Evolutionary conservation across 2,329 filamentous ascomycete species (phyloP).

Genomic region (Calonectria multiphialidica): DNA sequence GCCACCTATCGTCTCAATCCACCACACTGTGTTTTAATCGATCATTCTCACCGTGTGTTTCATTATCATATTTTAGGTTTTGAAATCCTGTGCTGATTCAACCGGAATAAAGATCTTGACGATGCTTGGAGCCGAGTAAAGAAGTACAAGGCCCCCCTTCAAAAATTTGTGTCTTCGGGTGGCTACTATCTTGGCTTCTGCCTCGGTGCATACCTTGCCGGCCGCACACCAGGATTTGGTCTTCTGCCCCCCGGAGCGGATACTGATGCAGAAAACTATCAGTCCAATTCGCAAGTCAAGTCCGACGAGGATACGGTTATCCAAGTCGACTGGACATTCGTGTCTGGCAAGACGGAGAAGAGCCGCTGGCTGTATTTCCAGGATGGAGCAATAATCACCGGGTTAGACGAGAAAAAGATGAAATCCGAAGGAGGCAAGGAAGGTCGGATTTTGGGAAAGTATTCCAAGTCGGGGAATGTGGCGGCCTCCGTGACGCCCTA

Average conservation of each 20-base stretch:
- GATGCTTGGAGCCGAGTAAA: conserved; percentile 30
- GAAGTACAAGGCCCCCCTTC: conserved; percentile 20
- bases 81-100: neutral
- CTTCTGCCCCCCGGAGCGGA: conserved; percentile 31
- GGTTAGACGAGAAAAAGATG: conserved; percentile 20
- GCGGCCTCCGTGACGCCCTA: conserved; percentile 38
- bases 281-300: conserved; percentile 31
- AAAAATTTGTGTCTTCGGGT: conserved; percentile 36
- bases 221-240: conserved; percentile 33
- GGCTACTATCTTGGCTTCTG: conserved; percentile 44
- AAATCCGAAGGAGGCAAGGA: neutral
- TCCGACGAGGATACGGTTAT: conserved; percentile 34
- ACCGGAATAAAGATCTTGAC: conserved; percentile 27
- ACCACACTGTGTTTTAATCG: neutral
- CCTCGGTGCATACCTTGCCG: conserved; percentile 44
- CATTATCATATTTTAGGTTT: neutral
- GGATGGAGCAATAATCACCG: conserved; percentile 37
- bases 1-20: neutral
- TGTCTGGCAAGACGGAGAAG: conserved; percentile 26
- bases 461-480: conserved; percentile 38
- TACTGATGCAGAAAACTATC: conserved; percentile 19
- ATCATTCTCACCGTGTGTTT: neutral
- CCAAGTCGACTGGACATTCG: conserved; percentile 41
- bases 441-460: conserved; percentile 32
- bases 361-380: conserved; percentile 43